phyloP scores from a whole-genome alignment of 352 stramenopile genomes.

The Saprolegnia parasitica region DNA sequence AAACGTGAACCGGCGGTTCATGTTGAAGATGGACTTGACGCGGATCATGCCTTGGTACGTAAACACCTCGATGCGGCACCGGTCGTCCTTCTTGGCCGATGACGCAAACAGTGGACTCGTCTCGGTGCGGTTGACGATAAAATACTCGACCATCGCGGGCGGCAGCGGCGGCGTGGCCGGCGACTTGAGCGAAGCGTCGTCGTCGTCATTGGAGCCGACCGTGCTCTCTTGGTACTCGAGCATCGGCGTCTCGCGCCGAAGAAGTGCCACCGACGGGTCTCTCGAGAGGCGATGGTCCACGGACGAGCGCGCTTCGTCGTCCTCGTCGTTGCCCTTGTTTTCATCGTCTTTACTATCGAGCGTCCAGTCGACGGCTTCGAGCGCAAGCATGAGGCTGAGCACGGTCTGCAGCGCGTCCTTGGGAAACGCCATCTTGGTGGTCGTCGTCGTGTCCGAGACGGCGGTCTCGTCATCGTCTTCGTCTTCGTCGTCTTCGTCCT shows the following conservation, averaged over 20 bases:
- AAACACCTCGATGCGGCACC: constrained; percentile 76
- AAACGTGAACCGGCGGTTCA: constrained; percentile 70
- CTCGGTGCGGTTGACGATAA: not conserved
- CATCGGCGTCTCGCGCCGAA: not conserved
- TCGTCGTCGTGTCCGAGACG: not conserved
- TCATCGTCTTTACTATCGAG: not conserved
- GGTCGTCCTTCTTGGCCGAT: constrained; percentile 33
- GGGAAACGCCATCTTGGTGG: not conserved
- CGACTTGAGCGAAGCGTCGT: not conserved
- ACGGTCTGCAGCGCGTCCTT: not conserved
- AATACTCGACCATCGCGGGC: not conserved
- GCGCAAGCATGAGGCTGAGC: not conserved
- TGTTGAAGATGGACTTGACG: constrained; percentile 77
- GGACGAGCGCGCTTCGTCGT: not conserved
- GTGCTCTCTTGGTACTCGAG: not conserved
- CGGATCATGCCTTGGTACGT: constrained; percentile 61
- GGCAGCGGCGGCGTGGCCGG: not conserved
- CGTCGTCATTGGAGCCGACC: not conserved
- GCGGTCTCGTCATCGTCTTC: not conserved
- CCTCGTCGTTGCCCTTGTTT: not conserved
- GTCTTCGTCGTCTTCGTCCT: not conserved
- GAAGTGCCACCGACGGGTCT: not conserved
- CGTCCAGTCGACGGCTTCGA: not conserved
- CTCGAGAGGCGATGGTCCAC: too few relatives aligned
- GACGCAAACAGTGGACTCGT: not conserved